A percentile compares a stretch with the other conserved stretches of the same genome.
Evolutionary conservation across 148 eudicot species (phyloP).

Genomic region (Rhododendron williamsianum): DNA sequence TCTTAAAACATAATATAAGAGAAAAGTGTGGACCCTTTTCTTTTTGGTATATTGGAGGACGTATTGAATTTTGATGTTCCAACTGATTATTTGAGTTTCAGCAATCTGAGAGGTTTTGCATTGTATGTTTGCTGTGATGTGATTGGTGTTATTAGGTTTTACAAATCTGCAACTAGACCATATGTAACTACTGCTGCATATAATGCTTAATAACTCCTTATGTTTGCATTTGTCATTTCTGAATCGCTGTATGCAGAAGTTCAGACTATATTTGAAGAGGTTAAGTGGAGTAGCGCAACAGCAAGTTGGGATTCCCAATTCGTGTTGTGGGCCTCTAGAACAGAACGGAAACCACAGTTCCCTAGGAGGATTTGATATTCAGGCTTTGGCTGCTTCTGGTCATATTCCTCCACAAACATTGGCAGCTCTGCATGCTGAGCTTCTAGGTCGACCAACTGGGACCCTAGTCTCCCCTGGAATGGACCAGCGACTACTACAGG

Average conservation of each 20-base stretch:
- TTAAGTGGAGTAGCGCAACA: constrained; percentile 44
- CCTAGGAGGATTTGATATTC: constrained; percentile 39
- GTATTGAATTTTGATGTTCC: background rate
- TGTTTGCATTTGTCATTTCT: background rate
- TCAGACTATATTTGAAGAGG: constrained; percentile 48
- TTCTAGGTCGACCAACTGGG: constrained; percentile 40
- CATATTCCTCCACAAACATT: constrained; percentile 46
- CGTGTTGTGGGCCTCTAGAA: constrained; percentile 39
- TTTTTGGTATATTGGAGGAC: background rate
- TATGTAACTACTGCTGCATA: background rate
- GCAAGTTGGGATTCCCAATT: constrained; percentile 35
- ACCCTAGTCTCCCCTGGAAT: constrained; percentile 25
- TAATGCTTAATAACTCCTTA: background rate
- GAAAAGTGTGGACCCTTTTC: background rate
- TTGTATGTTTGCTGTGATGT: background rate
- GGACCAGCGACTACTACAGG: constrained; percentile 34
- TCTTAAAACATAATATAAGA: background rate
- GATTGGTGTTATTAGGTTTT: background rate
- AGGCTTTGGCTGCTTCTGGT: constrained; percentile 47
- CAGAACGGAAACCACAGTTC: constrained; percentile 31
- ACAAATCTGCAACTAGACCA: background rate
- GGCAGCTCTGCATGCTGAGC: constrained; percentile 47
- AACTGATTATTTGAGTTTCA: constrained; percentile 2
- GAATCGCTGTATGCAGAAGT: constrained; percentile 31
- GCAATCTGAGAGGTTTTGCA: background rate